Evolutionary conservation across 352 stramenopile genomes (phyloP).

Genomic region (Peronospora belbahrii): DNA sequence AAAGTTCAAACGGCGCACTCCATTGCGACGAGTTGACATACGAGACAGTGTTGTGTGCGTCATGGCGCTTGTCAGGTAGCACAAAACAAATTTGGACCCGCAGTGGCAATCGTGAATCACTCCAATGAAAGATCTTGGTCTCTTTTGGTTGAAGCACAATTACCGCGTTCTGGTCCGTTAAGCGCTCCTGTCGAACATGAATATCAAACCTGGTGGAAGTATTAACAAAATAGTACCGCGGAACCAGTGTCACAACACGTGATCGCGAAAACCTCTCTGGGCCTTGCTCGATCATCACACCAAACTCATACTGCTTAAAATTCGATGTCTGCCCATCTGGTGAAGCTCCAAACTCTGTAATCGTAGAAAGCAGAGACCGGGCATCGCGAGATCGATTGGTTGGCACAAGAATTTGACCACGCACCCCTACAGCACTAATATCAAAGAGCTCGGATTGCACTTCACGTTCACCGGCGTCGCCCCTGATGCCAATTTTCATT

Average conservation of each 20-base stretch:
- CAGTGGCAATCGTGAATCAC: conserved; percentile 48
- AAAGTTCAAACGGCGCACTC: conserved; percentile 73
- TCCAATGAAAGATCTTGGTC: conserved; percentile 78
- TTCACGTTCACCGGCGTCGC: conserved; percentile 28
- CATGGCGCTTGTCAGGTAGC: conserved; percentile 23
- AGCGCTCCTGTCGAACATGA: conserved; percentile 56
- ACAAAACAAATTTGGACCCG: conserved; percentile 73
- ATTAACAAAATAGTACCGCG: conserved; percentile 80
- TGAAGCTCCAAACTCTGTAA: conserved; percentile 29
- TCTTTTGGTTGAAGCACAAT: conserved; percentile 43
- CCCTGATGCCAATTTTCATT: conserved; percentile 69
- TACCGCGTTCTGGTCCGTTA: conserved; percentile 24
- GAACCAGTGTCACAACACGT: conserved; percentile 70
- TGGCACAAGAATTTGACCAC: conserved; percentile 61
- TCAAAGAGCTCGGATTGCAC: conserved; percentile 71
- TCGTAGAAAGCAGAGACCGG: conserved; percentile 40
- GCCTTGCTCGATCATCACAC: conserved; percentile 81
- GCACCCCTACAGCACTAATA: conserved; percentile 68
- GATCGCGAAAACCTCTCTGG: conserved; percentile 69
- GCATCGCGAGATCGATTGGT: conserved; percentile 35
- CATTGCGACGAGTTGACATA: conserved; percentile 50
- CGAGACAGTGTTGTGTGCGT: conserved; percentile 15
- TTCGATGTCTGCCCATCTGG: conserved; percentile 21
- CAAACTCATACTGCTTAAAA: conserved; percentile 78
- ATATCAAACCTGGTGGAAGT: conserved; percentile 57